Evolutionary conservation across 176 grass and related monocot genomes (phyloP).

Genomic region (Urochloa ruziziensis): DNA sequence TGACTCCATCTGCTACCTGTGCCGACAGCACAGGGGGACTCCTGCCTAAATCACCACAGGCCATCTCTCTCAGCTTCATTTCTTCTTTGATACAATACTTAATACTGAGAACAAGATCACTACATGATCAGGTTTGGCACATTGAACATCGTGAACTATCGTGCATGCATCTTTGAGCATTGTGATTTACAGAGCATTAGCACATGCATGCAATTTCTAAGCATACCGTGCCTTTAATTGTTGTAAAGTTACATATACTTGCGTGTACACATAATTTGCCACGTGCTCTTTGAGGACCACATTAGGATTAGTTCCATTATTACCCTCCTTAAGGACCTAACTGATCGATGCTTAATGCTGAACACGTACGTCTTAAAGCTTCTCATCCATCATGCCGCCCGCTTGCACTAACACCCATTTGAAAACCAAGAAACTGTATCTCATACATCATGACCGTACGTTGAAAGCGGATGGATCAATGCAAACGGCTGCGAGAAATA

Average conservation of each 20-base stretch:
- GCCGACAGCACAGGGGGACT: too few species aligned
- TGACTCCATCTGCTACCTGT: too few species aligned
- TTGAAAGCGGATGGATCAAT: not conserved
- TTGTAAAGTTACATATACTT: conserved; percentile 20
- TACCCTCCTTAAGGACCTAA: not conserved
- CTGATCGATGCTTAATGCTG: not conserved
- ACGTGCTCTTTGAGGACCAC: not conserved
- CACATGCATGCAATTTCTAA: conserved; percentile 8
- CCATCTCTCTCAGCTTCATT: too few species aligned
- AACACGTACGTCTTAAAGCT: not conserved
- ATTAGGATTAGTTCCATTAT: not conserved
- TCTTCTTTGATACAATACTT: too few species aligned
- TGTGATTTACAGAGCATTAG: not conserved
- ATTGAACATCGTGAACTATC: not conserved
- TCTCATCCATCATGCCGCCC: not conserved
- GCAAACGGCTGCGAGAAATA: not conserved
- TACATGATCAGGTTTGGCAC: not conserved
- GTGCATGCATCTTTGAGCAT: not conserved
- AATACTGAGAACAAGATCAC: not conserved
- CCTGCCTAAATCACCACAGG: too few species aligned
- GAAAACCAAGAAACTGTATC: not conserved
- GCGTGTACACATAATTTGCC: not conserved
- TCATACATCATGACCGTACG: not conserved
- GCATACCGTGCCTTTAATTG: not conserved
- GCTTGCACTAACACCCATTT: not conserved